Evolutionary conservation across 2,329 filamentous ascomycete species (phyloP).

Genomic region (Colletotrichum godetiae): DNA sequence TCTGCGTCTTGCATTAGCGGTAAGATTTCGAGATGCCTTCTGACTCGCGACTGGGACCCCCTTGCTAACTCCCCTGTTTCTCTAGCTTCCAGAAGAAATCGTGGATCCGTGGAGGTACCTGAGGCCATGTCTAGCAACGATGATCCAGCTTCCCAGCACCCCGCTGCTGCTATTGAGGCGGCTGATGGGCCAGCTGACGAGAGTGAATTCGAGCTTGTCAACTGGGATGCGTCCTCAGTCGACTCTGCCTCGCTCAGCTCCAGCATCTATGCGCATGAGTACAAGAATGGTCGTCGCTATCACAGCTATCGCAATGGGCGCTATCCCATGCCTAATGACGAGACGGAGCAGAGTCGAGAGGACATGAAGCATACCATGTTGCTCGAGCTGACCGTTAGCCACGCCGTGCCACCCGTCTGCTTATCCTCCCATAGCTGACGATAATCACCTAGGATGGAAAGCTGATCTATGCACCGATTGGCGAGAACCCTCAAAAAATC

Average conservation of each 20-base stretch:
- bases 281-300: conserved; percentile 55
- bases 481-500: conserved; percentile 50
- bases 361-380: conserved; percentile 59
- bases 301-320: conserved; percentile 55
- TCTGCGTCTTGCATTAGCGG: neutral
- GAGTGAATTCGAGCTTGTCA: conserved; percentile 24
- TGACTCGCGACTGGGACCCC: neutral
- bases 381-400: conserved; percentile 53
- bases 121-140: neutral
- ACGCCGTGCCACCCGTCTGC: neutral
- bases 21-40: neutral
- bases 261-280: conserved; percentile 51
- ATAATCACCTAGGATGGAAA: conserved; percentile 43
- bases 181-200: conserved; percentile 11
- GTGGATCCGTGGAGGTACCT: neutral
- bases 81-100: neutral
- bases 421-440: neutral
- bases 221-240: conserved; percentile 41
- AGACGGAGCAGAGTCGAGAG: conserved; percentile 57
- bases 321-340: conserved; percentile 61
- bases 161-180: neutral
- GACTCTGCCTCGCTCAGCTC: conserved; percentile 46
- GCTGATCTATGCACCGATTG: conserved; percentile 47
- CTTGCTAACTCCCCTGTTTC: neutral
- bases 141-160: neutral